A percentile compares a stretch with the other conserved stretches of the same genome.
phyloP scores from a whole-genome alignment of 73 alveolate species.

The Stentor coeruleus region DNA sequence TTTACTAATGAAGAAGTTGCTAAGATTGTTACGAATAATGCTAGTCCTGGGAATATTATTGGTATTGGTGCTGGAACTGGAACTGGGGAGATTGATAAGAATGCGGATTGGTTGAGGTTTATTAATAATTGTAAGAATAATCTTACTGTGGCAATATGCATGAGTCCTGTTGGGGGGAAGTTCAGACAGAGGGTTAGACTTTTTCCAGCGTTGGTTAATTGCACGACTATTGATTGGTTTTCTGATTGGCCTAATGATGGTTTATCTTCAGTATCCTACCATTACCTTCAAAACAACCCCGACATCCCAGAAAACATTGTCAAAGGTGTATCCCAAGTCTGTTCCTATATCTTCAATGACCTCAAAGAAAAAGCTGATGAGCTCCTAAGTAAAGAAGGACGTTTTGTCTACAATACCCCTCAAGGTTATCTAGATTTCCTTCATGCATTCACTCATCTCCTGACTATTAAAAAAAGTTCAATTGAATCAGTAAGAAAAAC shows the following conservation, averaged over 20 bases:
- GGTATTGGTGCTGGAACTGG: no score
- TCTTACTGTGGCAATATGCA: slow-evolving; percentile 40
- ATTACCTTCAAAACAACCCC: slow-evolving; percentile 11
- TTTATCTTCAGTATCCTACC: slow-evolving; percentile 35
- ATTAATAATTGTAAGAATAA: slow-evolving; percentile 38
- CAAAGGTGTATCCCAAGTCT: slow-evolving; percentile 72
- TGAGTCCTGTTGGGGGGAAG: slow-evolving; percentile 47
- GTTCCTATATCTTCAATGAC: slow-evolving; percentile 57
- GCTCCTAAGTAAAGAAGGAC: slow-evolving; percentile 53
- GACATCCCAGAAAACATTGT: slow-evolving; percentile 55
- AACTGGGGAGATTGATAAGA: slow-evolving; percentile 37
- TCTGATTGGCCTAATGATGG: slow-evolving; percentile 66
- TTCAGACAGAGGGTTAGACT: slow-evolving; percentile 47
- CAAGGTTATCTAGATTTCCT: slow-evolving; percentile 54
- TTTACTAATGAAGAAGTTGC: slow-evolving; percentile 90
- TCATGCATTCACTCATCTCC: slow-evolving; percentile 65
- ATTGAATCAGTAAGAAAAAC: slow-evolving; percentile 49
- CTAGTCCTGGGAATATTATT: neutral
- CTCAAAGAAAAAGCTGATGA: slow-evolving; percentile 83
- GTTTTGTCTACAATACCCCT: slow-evolving; percentile 63
- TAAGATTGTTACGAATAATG: slow-evolving; percentile 42
- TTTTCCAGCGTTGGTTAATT: slow-evolving; percentile 59
- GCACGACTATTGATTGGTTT: slow-evolving; percentile 66
- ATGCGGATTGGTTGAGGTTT: slow-evolving; percentile 40
- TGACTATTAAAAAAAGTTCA: slow-evolving; percentile 61